Base-by-base conservation (phyloP, 768 basidiomycete genomes). In the Lactarius sanguifluus region DNA sequence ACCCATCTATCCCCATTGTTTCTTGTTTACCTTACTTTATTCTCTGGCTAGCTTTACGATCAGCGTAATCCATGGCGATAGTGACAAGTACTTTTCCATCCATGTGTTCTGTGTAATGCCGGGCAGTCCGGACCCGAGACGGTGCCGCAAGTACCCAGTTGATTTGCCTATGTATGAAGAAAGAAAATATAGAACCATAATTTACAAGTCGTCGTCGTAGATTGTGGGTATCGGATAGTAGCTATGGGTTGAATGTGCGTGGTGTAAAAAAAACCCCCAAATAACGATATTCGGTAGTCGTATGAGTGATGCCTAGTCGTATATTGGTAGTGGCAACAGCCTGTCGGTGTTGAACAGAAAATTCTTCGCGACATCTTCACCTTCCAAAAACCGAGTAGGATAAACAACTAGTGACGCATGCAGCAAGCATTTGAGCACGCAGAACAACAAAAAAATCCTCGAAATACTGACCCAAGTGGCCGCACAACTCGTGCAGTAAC, bases 271-370 rank as follows among this genome's bases (percentile, higher is more conserved):
- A 50, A 50, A 23, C 23, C 12, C 2, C 23, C 4, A 15, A 28
- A 15, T 52, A n/a, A 52, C 45, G 43, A 12, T 47, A 23, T 12
- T 23, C 23, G 23, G 25, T 50, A 25, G 5, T 23, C 13, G 23
- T 25, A 30, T 28, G 47, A 8, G 8, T 41, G 9, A 34, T 75
- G 16, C 28, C 56, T 70, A 92, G 72, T 86, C 76, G 67, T 93
- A 92, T 67, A 93, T 92, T 2, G 86, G 89, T 40, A 92, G 75
- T 1, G 91, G 91, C 71, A 92, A 71, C 61, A 93, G 69, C 71
- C 91, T 82, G 73, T 96, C 95, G 34, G 92, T 85, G 73, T 91
- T 92, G 78, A 96, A 96, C 67, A 97, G 78, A 80, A 97, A 96
- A 75, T 98, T 98, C 70, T 96, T 90, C 7, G 90, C 88, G 1